A percentile compares a stretch with the other conserved stretches of the same genome.
Evolutionary conservation across 2,329 filamentous ascomycete species (phyloP).

Genomic region (Colletotrichum sp.): DNA sequence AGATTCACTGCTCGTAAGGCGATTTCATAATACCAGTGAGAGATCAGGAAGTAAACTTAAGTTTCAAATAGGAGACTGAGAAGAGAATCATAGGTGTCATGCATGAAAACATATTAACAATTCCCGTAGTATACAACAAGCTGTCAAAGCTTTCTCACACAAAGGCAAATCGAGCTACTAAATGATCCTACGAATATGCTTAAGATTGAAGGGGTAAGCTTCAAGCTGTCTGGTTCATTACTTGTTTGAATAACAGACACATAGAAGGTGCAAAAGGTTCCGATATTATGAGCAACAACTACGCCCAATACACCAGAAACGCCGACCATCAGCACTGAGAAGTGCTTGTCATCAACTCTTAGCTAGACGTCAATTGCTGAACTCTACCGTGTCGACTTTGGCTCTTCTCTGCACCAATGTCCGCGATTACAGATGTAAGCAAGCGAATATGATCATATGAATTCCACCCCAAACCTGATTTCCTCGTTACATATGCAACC

Average conservation of each 20-base stretch:
- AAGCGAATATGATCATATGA: neutral
- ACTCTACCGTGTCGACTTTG: neutral
- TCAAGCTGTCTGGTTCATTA: neutral
- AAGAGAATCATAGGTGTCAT: rapidly evolving
- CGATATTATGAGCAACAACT: neutral
- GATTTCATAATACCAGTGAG: rapidly evolving
- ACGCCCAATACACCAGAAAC: neutral
- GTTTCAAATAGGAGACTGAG: rapidly evolving
- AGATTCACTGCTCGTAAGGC: rapidly evolving
- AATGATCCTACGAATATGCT: neutral
- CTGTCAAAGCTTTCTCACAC: neutral
- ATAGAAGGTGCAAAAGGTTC: neutral
- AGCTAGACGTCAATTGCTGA: neutral
- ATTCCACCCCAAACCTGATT: neutral
- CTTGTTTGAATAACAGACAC: neutral
- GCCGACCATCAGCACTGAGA: neutral
- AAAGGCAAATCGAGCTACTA: neutral
- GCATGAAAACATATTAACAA: rapidly evolving
- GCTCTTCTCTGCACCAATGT: neutral
- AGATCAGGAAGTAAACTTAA: neutral
- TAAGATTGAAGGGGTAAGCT: neutral
- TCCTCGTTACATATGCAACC: too few relatives aligned
- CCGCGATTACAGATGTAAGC: neutral
- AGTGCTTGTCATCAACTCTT: neutral
- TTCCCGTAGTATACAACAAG: neutral